Evolutionary conservation across 192 early-diverging fungal species (phyloP).

Genomic region (Linnemannia elongata): DNA sequence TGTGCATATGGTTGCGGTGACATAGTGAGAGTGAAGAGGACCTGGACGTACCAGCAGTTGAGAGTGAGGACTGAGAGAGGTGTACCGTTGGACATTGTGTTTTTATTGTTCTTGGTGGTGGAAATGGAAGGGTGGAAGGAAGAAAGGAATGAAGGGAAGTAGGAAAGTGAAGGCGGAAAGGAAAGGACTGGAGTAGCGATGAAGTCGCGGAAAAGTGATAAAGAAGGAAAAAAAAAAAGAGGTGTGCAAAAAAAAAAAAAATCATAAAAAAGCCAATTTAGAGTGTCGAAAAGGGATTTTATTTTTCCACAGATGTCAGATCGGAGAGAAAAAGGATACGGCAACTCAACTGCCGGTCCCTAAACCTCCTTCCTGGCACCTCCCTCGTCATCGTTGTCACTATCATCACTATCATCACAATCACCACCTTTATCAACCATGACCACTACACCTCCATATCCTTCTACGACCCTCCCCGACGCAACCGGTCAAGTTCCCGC

Average conservation of each 20-base stretch:
- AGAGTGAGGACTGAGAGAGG: constrained; percentile 30
- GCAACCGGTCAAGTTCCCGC: constrained; percentile 42
- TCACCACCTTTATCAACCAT: background rate
- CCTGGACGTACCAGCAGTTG: constrained; percentile 61
- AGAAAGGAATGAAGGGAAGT: background rate
- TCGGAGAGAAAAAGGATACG: background rate
- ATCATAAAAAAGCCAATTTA: background rate
- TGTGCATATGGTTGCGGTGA: background rate
- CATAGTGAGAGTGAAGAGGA: background rate
- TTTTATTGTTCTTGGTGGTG: background rate
- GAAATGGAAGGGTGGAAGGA: background rate
- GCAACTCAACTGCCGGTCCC: background rate
- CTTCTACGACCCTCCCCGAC: constrained; percentile 27
- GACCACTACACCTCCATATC: background rate
- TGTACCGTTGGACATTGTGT: constrained; percentile 8
- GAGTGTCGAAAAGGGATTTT: too few relatives aligned
- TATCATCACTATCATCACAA: background rate
- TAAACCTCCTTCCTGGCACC: background rate
- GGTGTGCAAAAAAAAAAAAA: constrained; percentile 8
- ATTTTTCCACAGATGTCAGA: too few relatives aligned
- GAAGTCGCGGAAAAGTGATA: background rate
- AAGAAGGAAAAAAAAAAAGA: constrained; percentile 6
- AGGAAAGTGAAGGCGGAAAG: background rate
- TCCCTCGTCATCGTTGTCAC: background rate
- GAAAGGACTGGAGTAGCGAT: background rate